Conservation (phyloP, 768 basidiomycete genomes). For the Agaricus sinodeliciosus region DNA sequence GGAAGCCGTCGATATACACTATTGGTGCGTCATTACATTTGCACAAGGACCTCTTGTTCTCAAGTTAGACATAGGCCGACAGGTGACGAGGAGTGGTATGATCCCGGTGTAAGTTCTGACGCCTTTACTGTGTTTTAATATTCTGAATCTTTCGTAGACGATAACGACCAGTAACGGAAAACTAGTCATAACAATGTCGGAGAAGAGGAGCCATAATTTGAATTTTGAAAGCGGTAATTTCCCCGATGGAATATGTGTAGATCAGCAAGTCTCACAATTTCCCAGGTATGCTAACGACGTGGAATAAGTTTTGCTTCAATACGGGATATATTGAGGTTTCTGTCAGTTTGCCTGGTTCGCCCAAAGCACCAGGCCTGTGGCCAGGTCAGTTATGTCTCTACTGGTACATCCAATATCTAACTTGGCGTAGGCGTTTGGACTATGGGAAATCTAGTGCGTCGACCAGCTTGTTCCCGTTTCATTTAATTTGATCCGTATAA, state of each 20-base stretch:
- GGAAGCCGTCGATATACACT: constrained; percentile 80
- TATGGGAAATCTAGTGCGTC: constrained; percentile 57
- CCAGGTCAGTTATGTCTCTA: constrained; percentile 36
- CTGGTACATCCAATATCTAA: neutral
- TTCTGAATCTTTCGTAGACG: constrained; percentile 26
- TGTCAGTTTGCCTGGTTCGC: constrained; percentile 59
- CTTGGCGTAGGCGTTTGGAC: constrained; percentile 48
- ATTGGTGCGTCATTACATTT: constrained; percentile 43
- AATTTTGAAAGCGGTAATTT: constrained; percentile 71
- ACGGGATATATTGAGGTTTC: constrained; percentile 80
- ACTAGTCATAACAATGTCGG: constrained; percentile 69
- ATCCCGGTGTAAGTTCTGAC: constrained; percentile 42
- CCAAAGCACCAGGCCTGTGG: constrained; percentile 65
- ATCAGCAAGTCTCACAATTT: neutral
- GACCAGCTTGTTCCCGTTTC: neutral
- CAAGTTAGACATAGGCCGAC: constrained; percentile 39
- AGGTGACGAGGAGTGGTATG: constrained; percentile 77
- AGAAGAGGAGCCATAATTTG: constrained; percentile 63
- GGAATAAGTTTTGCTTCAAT: constrained; percentile 92
- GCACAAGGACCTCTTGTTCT: neutral
- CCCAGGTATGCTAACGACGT: constrained; percentile 65
- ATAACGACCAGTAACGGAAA: constrained; percentile 68
- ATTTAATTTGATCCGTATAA: constrained; percentile 19
- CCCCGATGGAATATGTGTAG: constrained; percentile 15
- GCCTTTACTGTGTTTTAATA: neutral